Base-by-base conservation (phyloP, 306 rosid genomes). In the Cyclanthera cordifolia region DNA sequence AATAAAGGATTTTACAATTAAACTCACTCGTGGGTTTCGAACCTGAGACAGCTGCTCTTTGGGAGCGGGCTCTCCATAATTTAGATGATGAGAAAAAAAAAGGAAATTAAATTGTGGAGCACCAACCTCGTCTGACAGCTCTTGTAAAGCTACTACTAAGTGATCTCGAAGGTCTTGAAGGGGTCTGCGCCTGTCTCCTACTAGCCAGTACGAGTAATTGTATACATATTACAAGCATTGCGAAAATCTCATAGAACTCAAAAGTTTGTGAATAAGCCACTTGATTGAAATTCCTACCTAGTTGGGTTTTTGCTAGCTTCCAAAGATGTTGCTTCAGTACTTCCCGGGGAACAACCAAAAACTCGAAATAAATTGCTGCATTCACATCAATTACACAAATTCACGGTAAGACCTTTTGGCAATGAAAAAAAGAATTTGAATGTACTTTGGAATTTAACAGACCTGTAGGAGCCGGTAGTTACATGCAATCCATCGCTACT, bases 261-360 rank as follows among this genome's bases (percentile, higher is more conserved):
- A 24, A 24, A 28, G 17, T 48, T 65, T 15, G 2, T 17, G 56
- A 76, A 24, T 27, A 43, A 14, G 39, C 52, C 45, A 53, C 55
- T 34, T 41, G 16, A 55, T 55, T n/a, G 25, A 59, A 59, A 67
- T n/a, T n/a, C 32, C 37, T 84, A 88, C 99, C 99, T 88, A 89
- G 85, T 90, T 53, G 99, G 99, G 51, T 94, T 94, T 83, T 94
- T 94, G 80, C 99, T 90, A 66, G 99, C 99, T 78, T 94, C 99
- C 88, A 94, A 79, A 46, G 99, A 88, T 15, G 85, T 85, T 19
- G 91, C 87, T 71, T 94, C 99, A 0, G 89, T 73, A 67, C 92
- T 85, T 72, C 85, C 97, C 13, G 81, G 61, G 74, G 77, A 69
- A 73, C 84, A 86, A 57, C 97, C 97, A 75, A 94, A 94, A 70